Percentiles rank a stretch among this genome's conserved stretches.
These are phyloP conservation scores for Euphorbia pulcherrima DNA, from an alignment of 345 rosid species.

Conservation along the genomic window DNA sequence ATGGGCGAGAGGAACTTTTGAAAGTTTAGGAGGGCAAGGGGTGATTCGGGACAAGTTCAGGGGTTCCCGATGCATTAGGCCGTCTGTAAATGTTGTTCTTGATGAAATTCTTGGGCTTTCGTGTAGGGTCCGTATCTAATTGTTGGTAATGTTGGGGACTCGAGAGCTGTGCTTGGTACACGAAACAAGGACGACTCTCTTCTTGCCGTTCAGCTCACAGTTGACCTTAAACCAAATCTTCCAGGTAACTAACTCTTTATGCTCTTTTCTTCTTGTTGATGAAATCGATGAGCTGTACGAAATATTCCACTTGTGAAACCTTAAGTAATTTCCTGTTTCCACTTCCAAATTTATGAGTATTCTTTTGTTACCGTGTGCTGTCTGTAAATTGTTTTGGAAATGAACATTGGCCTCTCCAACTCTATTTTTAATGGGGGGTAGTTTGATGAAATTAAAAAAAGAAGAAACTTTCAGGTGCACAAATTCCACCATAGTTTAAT, in stretches of 20 bases:
- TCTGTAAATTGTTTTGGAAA: background rate
- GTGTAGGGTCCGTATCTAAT: conserved; percentile 70
- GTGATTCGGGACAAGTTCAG: too few relatives aligned
- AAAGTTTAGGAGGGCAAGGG: too few relatives aligned
- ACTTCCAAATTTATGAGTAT: background rate
- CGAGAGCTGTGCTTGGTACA: conserved; percentile 86
- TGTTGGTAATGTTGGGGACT: conserved; percentile 90
- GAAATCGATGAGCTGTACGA: background rate
- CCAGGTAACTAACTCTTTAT: conserved; percentile 59
- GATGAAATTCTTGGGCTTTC: conserved; percentile 9
- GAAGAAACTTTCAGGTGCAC: background rate
- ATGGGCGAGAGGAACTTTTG: too few relatives aligned
- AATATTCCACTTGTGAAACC: background rate
- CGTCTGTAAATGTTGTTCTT: conserved; percentile 10
- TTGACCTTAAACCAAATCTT: conserved; percentile 96
- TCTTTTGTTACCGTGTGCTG: background rate
- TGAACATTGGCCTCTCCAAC: background rate
- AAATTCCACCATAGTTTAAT: background rate
- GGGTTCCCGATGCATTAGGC: too few relatives aligned
- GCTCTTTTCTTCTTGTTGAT: background rate
- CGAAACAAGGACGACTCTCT: conserved; percentile 62
- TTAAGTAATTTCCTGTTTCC: background rate
- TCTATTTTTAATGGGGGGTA: background rate
- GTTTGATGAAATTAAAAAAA: background rate
- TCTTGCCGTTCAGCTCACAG: conserved; percentile 84